These are phyloP conservation scores for Nicotiana otophora DNA, from an alignment of 257 asterid species.

Conservation along the genomic window DNA sequence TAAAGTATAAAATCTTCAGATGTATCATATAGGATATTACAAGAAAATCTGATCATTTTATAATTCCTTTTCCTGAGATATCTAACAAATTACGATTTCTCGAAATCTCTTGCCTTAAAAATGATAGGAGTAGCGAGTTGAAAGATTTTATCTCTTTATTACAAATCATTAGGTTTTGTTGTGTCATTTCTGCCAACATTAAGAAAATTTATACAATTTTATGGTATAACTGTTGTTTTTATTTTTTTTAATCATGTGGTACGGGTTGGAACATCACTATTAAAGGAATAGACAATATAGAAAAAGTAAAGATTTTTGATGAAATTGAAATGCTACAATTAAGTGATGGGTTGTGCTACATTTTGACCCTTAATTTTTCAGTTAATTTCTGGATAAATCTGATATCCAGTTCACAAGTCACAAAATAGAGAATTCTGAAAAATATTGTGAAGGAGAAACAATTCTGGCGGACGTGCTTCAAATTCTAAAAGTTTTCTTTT, in stretches of 20 bases:
- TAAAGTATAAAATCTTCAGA: neutral
- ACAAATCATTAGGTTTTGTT: neutral
- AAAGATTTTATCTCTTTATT: neutral
- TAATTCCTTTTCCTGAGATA: neutral
- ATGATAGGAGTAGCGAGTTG: neutral
- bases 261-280: too few relatives aligned
- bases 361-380: too few relatives aligned
- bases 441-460: neutral
- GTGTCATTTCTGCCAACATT: neutral
- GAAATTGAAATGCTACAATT: too few relatives aligned
- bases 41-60: too few relatives aligned
- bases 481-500: too few relatives aligned
- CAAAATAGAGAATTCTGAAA: neutral
- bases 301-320: too few relatives aligned
- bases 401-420: neutral
- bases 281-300: too few relatives aligned
- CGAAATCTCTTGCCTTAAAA: neutral
- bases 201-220: neutral
- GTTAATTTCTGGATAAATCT: too few relatives aligned
- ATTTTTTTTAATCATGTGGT: too few relatives aligned
- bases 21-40: too few relatives aligned
- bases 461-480: neutral
- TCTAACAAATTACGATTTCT: neutral
- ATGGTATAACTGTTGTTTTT: neutral
- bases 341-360: too few relatives aligned